Conservation (phyloP, 371 early-diverging fungal genomes). For the Mucor saturninus region DNA sequence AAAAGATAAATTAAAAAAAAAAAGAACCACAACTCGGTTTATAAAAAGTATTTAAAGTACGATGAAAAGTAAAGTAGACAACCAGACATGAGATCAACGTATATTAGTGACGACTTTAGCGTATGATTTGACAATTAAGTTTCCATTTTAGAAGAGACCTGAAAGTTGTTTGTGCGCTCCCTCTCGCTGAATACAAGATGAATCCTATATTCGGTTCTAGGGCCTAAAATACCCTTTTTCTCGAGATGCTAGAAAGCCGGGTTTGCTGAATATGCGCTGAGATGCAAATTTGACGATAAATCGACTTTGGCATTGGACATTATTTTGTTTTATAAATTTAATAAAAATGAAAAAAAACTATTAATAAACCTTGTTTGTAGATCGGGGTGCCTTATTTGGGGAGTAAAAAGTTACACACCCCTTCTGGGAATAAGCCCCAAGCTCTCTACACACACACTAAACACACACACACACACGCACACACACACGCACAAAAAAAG, state of each 20-base stretch:
- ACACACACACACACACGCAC: too few species aligned
- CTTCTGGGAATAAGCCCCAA: not conserved
- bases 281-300: slow-evolving; percentile 44
- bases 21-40: slow-evolving; percentile 16
- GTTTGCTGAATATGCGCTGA: slow-evolving; percentile 46
- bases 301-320: slow-evolving; percentile 45
- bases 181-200: slow-evolving; percentile 31
- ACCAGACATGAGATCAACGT: too few species aligned
- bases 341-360: slow-evolving; percentile 15
- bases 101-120: slow-evolving; percentile 28
- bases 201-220: slow-evolving; percentile 26
- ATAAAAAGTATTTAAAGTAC: slow-evolving; percentile 1
- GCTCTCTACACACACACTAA: not conserved
- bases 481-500: too few species aligned
- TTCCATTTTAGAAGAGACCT: slow-evolving; percentile 20
- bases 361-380: slow-evolving; percentile 9
- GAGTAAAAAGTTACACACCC: slow-evolving; percentile 4
- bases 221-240: slow-evolving; percentile 20
- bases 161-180: slow-evolving; percentile 35
- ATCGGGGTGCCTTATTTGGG: slow-evolving; percentile 4
- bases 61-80: not conserved
- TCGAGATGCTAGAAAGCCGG: slow-evolving; percentile 42
- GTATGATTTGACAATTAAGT: slow-evolving; percentile 21
- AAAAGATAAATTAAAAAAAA: not conserved
- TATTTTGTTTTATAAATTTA: slow-evolving; percentile 6